Percentiles rank a stretch among this genome's conserved stretches.
phyloP scores from a whole-genome alignment of 257 asterid species.

The Pogostemon cablin region DNA sequence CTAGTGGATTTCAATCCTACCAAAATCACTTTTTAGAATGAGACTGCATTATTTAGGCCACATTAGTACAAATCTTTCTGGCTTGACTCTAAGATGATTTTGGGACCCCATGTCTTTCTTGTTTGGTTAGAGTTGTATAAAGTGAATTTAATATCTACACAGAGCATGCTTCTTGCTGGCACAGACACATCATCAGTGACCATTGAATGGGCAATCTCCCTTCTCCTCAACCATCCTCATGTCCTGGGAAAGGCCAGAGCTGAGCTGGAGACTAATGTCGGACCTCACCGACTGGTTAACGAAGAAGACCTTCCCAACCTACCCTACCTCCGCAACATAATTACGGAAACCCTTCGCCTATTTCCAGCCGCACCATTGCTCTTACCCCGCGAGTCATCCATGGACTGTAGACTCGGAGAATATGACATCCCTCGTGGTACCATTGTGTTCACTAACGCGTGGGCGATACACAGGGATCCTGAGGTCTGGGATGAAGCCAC shows the following conservation, averaged over 20 bases:
- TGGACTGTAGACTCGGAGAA: slow-evolving; percentile 37
- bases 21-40: no score
- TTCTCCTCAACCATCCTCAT: slow-evolving; percentile 34
- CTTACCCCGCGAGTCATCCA: slow-evolving; percentile 32
- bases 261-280: slow-evolving; percentile 31
- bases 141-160: neutral
- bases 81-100: no score
- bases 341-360: slow-evolving; percentile 32
- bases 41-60: no score
- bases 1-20: no score
- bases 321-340: slow-evolving; percentile 34
- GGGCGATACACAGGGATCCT: slow-evolving; percentile 46
- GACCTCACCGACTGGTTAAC: slow-evolving; percentile 1
- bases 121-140: neutral
- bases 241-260: slow-evolving; percentile 21
- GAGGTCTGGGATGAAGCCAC: slow-evolving; percentile 29
- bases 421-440: slow-evolving; percentile 43
- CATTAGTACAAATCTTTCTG: no score
- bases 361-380: slow-evolving; percentile 41
- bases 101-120: no score
- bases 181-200: slow-evolving; percentile 32
- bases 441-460: slow-evolving; percentile 30
- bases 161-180: slow-evolving; percentile 38
- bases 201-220: slow-evolving; percentile 44
- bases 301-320: slow-evolving; percentile 40